Conservation (phyloP, 1,284 basidiomycete genomes). For the Athelia sp. region DNA sequence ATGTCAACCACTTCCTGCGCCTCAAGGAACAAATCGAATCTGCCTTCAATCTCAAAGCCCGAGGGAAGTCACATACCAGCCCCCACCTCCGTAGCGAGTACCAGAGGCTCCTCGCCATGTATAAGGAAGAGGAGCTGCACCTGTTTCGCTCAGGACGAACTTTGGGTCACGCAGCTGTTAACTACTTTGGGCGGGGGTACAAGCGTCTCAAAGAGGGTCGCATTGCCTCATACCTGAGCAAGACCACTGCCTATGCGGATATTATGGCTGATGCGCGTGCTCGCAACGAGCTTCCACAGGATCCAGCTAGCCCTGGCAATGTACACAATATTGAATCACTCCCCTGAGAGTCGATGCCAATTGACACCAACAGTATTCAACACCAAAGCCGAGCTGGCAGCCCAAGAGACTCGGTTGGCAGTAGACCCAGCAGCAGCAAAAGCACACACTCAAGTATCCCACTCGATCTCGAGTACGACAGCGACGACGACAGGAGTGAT, state of each 20-base stretch:
- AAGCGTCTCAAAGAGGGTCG: neutral
- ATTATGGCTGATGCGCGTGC: neutral
- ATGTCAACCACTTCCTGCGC: slow-evolving; percentile 7
- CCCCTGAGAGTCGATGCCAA: too few relatives aligned
- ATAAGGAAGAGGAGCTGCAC: slow-evolving; percentile 4
- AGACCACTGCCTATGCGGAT: neutral
- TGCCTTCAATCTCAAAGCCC: slow-evolving; percentile 2
- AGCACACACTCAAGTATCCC: too few relatives aligned
- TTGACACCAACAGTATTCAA: too few relatives aligned
- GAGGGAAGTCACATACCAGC: slow-evolving; percentile 7
- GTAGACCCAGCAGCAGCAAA: too few relatives aligned
- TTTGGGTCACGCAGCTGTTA: slow-evolving; percentile 1
- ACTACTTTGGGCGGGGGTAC: slow-evolving; percentile 2
- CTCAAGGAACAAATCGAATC: slow-evolving; percentile 7
- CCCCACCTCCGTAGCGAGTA: slow-evolving; percentile 7
- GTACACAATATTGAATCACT: too few relatives aligned
- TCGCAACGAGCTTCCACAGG: too few relatives aligned
- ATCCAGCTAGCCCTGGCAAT: too few relatives aligned
- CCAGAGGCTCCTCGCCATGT: slow-evolving; percentile 5
- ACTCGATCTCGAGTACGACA: neutral
- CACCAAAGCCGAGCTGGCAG: too few relatives aligned
- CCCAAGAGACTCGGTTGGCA: too few relatives aligned
- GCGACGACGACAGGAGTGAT: neutral
- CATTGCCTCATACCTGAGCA: neutral
- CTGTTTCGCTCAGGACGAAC: slow-evolving; percentile 2